Evolutionary conservation across 306 rosid genomes (phyloP), one percentile per base, ranked within the genome.

Genomic region (Prunus mira): DNA sequence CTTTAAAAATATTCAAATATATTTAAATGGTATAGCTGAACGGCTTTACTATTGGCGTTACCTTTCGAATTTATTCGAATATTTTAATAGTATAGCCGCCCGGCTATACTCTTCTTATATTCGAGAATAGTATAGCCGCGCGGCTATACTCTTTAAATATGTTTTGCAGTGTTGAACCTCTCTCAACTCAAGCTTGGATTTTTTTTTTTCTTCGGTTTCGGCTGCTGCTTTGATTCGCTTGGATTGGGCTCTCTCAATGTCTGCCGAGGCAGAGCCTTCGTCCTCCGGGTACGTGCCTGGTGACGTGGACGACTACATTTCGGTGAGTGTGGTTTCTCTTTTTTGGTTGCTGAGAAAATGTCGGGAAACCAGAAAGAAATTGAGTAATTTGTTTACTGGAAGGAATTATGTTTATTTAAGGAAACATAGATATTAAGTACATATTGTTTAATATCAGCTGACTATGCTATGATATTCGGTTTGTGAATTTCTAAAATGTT

Each of bases 221-320:
- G 5, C 57, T 3, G 14, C 66, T 56, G 2, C 13, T 19, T 61
- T 41, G 57, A 24, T 73, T 58, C 4, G 10, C 22, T 58, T 58
- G 63, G 75, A 67, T 56, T 76, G 30, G 32, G 62, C 67, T 63
- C 54, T 46, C 76, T 19, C 72, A 45, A 89, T 92, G 96, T 86
- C 96, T 1, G 63, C 73, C 38, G 81, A 76, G 51, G 68, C 79
- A 20, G 51, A 75, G 47, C 46, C 78, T 75, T 61, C 83, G 34
- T 43, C 85, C 2, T 34, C 8, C 8, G 0, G 38, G 38, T 34
- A 85, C 73, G 73, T 75, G 15, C 87, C 91, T 55, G 83, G 69
- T 54, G 84, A 89, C 69, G 91, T 95, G 71, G 89, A 95, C 19
- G 96, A 92, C 80, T 90, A 84, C 89, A 82, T 77, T 79, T 52